Evolutionary conservation across 176 grass and related monocot species (phyloP).

Genomic region (Triticum dicoccoides): DNA sequence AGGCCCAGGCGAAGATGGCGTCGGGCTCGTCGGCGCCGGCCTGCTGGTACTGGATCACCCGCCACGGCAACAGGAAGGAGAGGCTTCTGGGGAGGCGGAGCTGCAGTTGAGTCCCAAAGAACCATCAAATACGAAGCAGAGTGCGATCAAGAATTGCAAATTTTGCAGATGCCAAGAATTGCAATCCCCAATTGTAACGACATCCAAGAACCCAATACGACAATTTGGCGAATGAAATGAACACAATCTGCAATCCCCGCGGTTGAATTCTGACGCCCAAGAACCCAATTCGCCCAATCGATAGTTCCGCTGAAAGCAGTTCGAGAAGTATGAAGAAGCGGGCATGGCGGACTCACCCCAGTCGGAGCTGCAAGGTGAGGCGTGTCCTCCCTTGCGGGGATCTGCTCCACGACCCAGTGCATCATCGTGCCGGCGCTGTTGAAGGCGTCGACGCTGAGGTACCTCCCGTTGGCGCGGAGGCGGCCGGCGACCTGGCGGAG

Average conservation of each 20-base stretch:
- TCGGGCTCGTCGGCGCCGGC: neutral
- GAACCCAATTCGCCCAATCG: too few relatives aligned
- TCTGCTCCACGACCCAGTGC: neutral
- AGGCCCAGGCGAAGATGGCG: neutral
- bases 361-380: too few relatives aligned
- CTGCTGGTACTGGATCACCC: neutral
- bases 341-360: too few relatives aligned
- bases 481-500: too few relatives aligned
- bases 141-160: too few relatives aligned
- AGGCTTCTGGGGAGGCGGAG: neutral
- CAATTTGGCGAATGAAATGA: too few relatives aligned
- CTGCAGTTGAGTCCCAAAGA: neutral
- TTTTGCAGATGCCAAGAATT: too few relatives aligned
- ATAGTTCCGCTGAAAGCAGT: too few relatives aligned
- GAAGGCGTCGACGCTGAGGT: too few relatives aligned
- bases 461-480: neutral
- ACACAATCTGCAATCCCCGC: too few relatives aligned
- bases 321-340: neutral
- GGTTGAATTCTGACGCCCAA: too few relatives aligned
- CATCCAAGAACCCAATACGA: neutral
- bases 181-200: neutral
- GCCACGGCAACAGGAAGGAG: neutral
- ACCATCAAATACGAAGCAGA: too few relatives aligned
- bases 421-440: neutral
- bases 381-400: neutral